These are phyloP conservation scores for Ogataea henricii DNA, from an alignment of 805 yeast genomes.

Conservation along the genomic window DNA sequence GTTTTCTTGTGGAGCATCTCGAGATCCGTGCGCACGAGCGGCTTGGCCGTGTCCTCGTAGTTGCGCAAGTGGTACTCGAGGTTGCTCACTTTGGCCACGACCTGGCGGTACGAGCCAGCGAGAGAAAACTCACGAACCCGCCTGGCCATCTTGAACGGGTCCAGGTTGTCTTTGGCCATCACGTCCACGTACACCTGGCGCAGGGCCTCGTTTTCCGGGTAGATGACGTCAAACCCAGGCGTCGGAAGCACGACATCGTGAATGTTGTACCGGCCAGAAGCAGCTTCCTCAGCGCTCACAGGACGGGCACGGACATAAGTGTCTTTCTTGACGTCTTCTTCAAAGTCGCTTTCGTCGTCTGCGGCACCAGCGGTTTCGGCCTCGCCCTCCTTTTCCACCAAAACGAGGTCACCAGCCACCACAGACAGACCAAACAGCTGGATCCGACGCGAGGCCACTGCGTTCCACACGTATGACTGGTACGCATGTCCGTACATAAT, in stretches of 20 bases:
- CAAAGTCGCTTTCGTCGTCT: slow-evolving; percentile 53
- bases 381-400: slow-evolving; percentile 33
- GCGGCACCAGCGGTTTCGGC: slow-evolving; percentile 27
- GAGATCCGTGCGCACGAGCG: slow-evolving; percentile 78
- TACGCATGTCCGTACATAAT: slow-evolving; percentile 97
- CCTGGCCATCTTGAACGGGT: slow-evolving; percentile 83
- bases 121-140: slow-evolving; percentile 85
- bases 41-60: slow-evolving; percentile 66
- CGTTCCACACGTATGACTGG: slow-evolving; percentile 94
- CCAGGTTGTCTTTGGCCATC: slow-evolving; percentile 81
- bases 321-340: slow-evolving; percentile 68
- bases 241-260: slow-evolving; percentile 92
- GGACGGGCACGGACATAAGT: slow-evolving; percentile 67
- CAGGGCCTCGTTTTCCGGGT: slow-evolving; percentile 70
- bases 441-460: slow-evolving; percentile 76
- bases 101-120: slow-evolving; percentile 83
- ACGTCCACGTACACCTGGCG: slow-evolving; percentile 62
- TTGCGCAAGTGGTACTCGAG: slow-evolving; percentile 62
- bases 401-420: slow-evolving; percentile 80
- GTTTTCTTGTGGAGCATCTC: slow-evolving; percentile 45
- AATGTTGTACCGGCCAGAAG: slow-evolving; percentile 57
- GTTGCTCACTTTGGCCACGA: slow-evolving; percentile 65
- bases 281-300: slow-evolving; percentile 73
- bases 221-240: slow-evolving; percentile 91
- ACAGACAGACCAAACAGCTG: slow-evolving; percentile 67